phyloP scores from a whole-genome alignment of 1,139 yeast genomes.

The Blastobotrys buckinghamii region DNA sequence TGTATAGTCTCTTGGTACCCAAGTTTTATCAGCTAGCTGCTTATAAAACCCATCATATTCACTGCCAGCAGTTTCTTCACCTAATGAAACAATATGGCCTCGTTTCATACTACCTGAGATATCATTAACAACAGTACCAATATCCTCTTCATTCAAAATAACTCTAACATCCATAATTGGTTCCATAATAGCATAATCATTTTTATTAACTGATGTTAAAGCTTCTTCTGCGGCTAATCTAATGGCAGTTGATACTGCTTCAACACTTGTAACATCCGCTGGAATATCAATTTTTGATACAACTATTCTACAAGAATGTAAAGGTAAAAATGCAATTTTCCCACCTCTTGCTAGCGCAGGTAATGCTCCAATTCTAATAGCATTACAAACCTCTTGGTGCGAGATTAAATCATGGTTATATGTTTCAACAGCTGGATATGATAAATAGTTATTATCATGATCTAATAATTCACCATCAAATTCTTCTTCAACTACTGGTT shows the following conservation, averaged over 20 bases:
- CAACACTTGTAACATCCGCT: conserved; percentile 41
- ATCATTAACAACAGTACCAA: conserved; percentile 85
- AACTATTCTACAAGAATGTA: conserved; percentile 55
- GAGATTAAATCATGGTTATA: conserved; percentile 29
- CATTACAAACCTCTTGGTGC: conserved; percentile 25
- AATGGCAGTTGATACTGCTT: conserved; percentile 41
- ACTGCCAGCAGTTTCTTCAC: conserved; percentile 28
- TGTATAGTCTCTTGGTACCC: conserved; percentile 38
- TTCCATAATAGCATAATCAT: conserved; percentile 56
- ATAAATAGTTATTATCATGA: conserved; percentile 38
- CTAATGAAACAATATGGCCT: conserved; percentile 54
- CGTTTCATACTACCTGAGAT: conserved; percentile 54
- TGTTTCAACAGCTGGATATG: conserved; percentile 31
- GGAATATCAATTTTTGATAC: conserved; percentile 52
- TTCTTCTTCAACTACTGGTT: conserved; percentile 45
- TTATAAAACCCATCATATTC: conserved; percentile 23
- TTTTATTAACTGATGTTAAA: conserved; percentile 26
- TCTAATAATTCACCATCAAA: conserved; percentile 27
- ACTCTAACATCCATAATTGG: conserved; percentile 83
- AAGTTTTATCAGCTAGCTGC: conserved; percentile 30
- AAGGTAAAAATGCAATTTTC: conserved; percentile 51
- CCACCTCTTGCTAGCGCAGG: conserved; percentile 82
- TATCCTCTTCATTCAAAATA: conserved; percentile 58
- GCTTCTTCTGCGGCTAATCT: conserved; percentile 43
- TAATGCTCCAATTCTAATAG: conserved; percentile 38